phyloP scores from a whole-genome alignment of 2,329 filamentous ascomycete species.

The Epichloe aotearoae region DNA sequence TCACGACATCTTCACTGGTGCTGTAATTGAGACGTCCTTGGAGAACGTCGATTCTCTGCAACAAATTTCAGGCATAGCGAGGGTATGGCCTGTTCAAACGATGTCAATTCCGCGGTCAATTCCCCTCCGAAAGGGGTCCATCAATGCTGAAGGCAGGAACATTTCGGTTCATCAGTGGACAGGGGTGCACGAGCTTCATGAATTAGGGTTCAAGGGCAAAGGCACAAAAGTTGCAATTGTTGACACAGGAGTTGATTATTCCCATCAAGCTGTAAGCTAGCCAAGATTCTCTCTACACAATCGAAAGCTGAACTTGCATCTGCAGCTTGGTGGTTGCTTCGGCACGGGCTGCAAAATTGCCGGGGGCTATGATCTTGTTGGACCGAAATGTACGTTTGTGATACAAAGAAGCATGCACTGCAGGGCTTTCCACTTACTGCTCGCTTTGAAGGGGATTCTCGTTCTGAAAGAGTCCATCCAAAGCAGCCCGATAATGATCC shows the following conservation, averaged over 20 bases:
- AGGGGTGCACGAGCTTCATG: conserved; percentile 25
- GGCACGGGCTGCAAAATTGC: conserved; percentile 24
- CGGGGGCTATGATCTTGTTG: conserved; percentile 27
- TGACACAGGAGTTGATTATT: conserved; percentile 28
- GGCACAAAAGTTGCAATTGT: conserved; percentile 26
- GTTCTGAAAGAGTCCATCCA: conserved; percentile 8
- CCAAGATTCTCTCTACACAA: neutral
- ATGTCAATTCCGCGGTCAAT: conserved; percentile 8
- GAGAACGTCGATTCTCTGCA: conserved; percentile 21
- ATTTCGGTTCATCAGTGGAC: conserved; percentile 17
- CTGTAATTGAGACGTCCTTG: conserved; percentile 18
- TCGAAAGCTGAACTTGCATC: neutral
- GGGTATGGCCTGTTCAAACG: conserved; percentile 23
- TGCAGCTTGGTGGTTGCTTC: conserved; percentile 25
- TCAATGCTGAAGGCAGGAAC: conserved; percentile 20
- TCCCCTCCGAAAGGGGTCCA: neutral
- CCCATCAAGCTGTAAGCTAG: conserved; percentile 20
- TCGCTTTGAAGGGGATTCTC: neutral
- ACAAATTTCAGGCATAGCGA: conserved; percentile 20
- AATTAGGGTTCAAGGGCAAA: conserved; percentile 23
- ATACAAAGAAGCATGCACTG: neutral
- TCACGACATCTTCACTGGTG: conserved; percentile 22
- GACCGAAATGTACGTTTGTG: conserved; percentile 16
- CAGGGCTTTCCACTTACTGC: neutral
- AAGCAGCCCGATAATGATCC: conserved; percentile 19